Conservation (phyloP, 495 filamentous ascomycete genomes). For the Pyronema domesticum region DNA sequence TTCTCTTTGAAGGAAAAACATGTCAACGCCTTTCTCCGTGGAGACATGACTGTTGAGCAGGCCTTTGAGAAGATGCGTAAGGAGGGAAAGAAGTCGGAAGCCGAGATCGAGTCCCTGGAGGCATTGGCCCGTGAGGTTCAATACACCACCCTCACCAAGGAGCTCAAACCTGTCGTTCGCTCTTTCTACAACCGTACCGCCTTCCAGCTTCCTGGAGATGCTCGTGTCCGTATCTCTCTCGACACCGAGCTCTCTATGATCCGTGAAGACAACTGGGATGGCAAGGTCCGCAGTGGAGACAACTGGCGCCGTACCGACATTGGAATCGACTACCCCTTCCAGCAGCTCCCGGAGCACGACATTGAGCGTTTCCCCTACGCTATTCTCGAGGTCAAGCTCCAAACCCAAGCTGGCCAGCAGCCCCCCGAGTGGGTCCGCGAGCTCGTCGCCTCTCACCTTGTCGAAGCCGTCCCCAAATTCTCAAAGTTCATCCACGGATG, state of each 20-base stretch:
- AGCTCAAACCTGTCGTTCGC: slow-evolving; percentile 67
- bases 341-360: slow-evolving; percentile 68
- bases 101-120: slow-evolving; percentile 78
- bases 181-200: slow-evolving; percentile 97
- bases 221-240: slow-evolving; percentile 86
- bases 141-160: slow-evolving; percentile 71
- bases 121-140: slow-evolving; percentile 81
- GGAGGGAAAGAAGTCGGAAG: slow-evolving; percentile 78
- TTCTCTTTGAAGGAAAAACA: slow-evolving; percentile 94
- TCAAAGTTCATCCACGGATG: slow-evolving; percentile 98
- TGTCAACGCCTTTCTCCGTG: slow-evolving; percentile 72
- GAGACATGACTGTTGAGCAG: slow-evolving; percentile 59
- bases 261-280: slow-evolving; percentile 88
- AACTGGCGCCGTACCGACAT: slow-evolving; percentile 98
- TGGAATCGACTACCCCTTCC: slow-evolving; percentile 88
- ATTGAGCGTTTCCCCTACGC: slow-evolving; percentile 89
- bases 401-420: slow-evolving; percentile 92
- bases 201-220: slow-evolving; percentile 93
- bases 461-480: slow-evolving; percentile 96
- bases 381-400: slow-evolving; percentile 90
- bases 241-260: slow-evolving; percentile 91
- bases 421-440: slow-evolving; percentile 93
- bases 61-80: slow-evolving; percentile 89
- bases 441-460: slow-evolving; percentile 76
- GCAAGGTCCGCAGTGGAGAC: slow-evolving; percentile 50